Base-by-base conservation (phyloP, 2,329 filamentous ascomycete species). In the Phialophora tarda region DNA sequence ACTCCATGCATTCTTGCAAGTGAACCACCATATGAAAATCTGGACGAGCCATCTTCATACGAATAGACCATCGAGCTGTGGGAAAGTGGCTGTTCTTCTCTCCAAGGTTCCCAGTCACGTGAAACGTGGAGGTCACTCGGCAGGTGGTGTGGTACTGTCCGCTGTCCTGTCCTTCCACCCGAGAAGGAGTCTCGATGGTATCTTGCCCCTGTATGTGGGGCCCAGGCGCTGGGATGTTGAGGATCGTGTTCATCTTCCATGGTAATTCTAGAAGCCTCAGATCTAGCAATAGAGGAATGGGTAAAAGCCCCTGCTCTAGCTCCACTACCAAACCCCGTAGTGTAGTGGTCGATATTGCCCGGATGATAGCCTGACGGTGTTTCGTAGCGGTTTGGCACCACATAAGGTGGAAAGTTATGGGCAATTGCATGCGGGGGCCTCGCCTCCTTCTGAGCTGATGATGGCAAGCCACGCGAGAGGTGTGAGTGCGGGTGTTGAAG, bases 161-260 rank as follows among this genome's bases (percentile, higher is more conserved):
- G 38, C 21, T 50, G 38, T 24, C 41, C 17, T 51, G 8, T 7
- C 8, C 7, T 48, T 30, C 28, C 57, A 4, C 26, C 28, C 14
- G 8, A 14, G 48, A 30, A 34, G 24, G 57, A 34, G 12, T 47
- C 57, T 34, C 47, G 41, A 21, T 51, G 30, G 21, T 23, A 59
- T 50, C 30, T 41, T 32, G 30, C 6, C 8, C 38, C 38, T 21
- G 5, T 44, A 44, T 44, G 38, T 44, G 38, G 38, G 14, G 7
- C 17, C 17, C 38, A 7, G 14, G 14, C 23, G 17, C 47, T 51
- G 4, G n/a, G 59, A 17, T 47, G 73, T 21, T 81, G 81, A 30
- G 76, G 76, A 63, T 78, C 78, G 34, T 80, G 79, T 44, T 84
- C 82, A 71, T 83, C 79, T 62, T 82, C 80, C 2, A 72, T 75